Evolutionary conservation across 345 rosid species (phyloP).

Genomic region (Pseudoturritis turrita): DNA sequence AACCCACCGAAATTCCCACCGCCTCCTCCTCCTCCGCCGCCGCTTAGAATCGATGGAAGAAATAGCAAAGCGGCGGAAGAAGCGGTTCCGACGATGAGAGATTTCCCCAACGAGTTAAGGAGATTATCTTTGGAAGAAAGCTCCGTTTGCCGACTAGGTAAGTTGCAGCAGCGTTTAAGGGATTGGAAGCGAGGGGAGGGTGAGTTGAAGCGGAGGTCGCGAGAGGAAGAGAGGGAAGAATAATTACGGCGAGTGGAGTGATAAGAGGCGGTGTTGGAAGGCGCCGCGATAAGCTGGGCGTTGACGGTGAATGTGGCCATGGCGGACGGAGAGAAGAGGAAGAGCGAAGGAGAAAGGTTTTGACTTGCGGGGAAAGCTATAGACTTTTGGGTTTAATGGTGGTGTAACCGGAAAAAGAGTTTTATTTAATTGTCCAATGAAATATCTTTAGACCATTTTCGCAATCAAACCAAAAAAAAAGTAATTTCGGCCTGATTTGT

Average conservation of each 20-base stretch:
- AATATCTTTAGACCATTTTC: too few species aligned
- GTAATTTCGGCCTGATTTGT: too few species aligned
- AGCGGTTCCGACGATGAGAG: constrained; percentile 32
- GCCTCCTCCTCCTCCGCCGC: constrained; percentile 26
- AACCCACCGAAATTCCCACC: constrained; percentile 38
- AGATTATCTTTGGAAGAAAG: neutral
- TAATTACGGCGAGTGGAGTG: too few species aligned
- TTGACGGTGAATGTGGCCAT: constrained; percentile 33
- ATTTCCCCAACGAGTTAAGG: constrained; percentile 34
- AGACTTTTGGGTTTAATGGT: neutral
- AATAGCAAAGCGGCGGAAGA: constrained; percentile 40
- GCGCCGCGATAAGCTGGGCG: constrained; percentile 23
- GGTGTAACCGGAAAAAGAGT: too few species aligned
- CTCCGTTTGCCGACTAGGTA: neutral
- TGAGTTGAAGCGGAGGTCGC: neutral
- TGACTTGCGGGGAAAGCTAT: neutral
- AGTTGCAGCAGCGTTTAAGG: constrained; percentile 13
- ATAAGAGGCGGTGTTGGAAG: too few species aligned
- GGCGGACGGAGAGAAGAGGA: neutral
- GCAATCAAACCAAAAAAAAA: too few species aligned
- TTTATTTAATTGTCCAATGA: too few species aligned
- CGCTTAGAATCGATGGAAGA: constrained; percentile 4
- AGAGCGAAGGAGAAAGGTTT: neutral
- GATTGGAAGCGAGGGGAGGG: constrained; percentile 18
- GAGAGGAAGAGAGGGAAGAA: neutral